Evolutionary conservation across 1,284 basidiomycete genomes (phyloP).

Genomic region (Ceratobasidium sp.): DNA sequence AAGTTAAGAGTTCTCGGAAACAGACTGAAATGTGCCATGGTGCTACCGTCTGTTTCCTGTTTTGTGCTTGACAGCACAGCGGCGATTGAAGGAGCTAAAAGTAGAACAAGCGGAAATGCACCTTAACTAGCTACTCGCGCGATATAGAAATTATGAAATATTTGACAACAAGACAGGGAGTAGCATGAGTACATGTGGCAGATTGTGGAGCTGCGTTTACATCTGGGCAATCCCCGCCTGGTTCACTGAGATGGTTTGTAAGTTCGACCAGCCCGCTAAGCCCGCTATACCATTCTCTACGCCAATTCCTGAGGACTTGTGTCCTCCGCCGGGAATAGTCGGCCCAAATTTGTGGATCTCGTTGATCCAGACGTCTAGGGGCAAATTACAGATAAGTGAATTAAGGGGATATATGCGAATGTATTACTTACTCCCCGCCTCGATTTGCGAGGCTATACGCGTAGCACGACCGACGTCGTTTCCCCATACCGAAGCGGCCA

Average conservation of each 20-base stretch:
- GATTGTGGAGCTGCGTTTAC: not conserved
- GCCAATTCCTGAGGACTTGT: constrained; percentile 33
- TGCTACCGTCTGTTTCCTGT: too few relatives aligned
- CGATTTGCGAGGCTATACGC: constrained; percentile 12
- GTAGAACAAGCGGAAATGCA: too few relatives aligned
- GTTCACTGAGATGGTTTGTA: constrained; percentile 36
- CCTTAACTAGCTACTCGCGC: too few relatives aligned
- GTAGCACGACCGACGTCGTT: not conserved
- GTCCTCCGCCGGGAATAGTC: constrained; percentile 25
- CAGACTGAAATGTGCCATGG: too few relatives aligned
- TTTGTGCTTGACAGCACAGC: too few relatives aligned
- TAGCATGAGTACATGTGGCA: too few relatives aligned
- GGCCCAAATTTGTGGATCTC: constrained; percentile 39
- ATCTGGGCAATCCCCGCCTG: constrained; percentile 8
- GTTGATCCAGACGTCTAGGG: constrained; percentile 33
- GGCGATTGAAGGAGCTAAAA: too few relatives aligned
- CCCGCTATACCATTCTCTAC: constrained; percentile 32
- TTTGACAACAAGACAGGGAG: too few relatives aligned
- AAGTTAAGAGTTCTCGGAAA: too few relatives aligned
- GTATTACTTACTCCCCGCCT: constrained; percentile 26
- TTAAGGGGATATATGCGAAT: not conserved
- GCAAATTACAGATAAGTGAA: not conserved
- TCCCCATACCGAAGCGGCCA: constrained; percentile 37
- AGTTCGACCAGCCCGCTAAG: constrained; percentile 22
- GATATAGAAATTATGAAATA: too few relatives aligned